Evolutionary conservation across 805 yeast genomes (phyloP).

Genomic region (Yamadazyma akitaensis): DNA sequence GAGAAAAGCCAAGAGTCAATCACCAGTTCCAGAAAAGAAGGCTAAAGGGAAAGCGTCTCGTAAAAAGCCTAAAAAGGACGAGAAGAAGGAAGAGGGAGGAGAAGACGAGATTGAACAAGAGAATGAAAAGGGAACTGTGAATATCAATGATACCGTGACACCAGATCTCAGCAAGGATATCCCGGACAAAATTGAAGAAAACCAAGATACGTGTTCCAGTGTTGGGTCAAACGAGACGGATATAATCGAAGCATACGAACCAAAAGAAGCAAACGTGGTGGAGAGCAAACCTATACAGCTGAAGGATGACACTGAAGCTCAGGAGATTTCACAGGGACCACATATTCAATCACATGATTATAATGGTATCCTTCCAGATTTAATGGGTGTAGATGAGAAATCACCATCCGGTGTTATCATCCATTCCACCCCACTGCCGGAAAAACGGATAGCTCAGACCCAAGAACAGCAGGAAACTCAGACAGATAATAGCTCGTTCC

Average conservation of each 20-base stretch:
- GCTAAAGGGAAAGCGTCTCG: background rate
- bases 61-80: background rate
- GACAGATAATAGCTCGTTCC: background rate
- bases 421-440: background rate
- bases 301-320: background rate
- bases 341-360: background rate
- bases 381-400: background rate
- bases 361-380: background rate
- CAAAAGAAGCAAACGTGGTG: background rate
- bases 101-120: background rate
- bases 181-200: background rate
- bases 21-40: background rate
- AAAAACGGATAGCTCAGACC: background rate
- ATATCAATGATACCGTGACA: background rate
- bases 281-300: background rate
- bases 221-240: background rate
- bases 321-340: background rate
- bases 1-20: slow-evolving; percentile 1
- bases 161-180: background rate
- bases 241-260: background rate
- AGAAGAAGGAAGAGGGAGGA: background rate
- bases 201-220: background rate
- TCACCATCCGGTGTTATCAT: background rate
- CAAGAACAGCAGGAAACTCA: background rate
- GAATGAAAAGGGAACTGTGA: background rate